These are phyloP conservation scores for Chaetomium globosum DNA, from an alignment of 2,329 filamentous ascomycete species.

Conservation along the genomic window DNA sequence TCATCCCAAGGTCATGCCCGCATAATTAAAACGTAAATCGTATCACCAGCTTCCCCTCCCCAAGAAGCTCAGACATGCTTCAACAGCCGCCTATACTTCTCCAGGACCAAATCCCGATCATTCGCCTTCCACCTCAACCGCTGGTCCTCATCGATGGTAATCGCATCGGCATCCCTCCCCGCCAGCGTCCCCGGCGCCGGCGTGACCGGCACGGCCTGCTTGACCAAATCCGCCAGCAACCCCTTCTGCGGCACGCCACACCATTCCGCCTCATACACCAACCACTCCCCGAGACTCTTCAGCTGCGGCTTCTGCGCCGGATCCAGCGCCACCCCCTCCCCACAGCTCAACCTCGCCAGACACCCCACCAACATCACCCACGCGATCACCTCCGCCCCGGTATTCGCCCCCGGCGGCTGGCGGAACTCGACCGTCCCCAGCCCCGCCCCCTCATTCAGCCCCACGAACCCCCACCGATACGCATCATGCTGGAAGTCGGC, in stretches of 20 bases:
- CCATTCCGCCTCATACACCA: constrained; percentile 33
- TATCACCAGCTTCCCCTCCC: not conserved
- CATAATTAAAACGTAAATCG: constrained; percentile 2
- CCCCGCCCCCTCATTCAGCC: constrained; percentile 25
- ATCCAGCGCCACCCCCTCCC: constrained; percentile 23
- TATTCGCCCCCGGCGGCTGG: constrained; percentile 32
- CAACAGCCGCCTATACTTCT: constrained; percentile 31
- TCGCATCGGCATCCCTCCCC: constrained; percentile 27
- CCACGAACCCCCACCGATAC: constrained; percentile 34
- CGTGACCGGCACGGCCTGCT: constrained; percentile 27
- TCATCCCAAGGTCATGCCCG: not conserved
- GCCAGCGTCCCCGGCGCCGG: constrained; percentile 10
- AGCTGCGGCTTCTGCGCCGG: constrained; percentile 24
- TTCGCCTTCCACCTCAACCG: constrained; percentile 29
- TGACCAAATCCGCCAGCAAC: constrained; percentile 30
- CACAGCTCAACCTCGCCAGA: constrained; percentile 34
- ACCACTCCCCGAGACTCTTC: constrained; percentile 33
- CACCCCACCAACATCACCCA: constrained; percentile 36
- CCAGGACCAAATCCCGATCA: constrained; percentile 29
- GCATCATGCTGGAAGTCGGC: constrained; percentile 31
- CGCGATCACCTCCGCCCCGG: constrained; percentile 25
- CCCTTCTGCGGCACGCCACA: constrained; percentile 23
- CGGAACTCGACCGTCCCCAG: constrained; percentile 34
- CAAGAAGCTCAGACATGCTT: constrained; percentile 13
- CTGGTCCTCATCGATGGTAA: constrained; percentile 32